A percentile compares a stretch with the other conserved stretches of the same genome.
These are phyloP conservation scores for Paxillus rubicundulus DNA, from an alignment of 768 basidiomycete species.

Conservation along the genomic window DNA sequence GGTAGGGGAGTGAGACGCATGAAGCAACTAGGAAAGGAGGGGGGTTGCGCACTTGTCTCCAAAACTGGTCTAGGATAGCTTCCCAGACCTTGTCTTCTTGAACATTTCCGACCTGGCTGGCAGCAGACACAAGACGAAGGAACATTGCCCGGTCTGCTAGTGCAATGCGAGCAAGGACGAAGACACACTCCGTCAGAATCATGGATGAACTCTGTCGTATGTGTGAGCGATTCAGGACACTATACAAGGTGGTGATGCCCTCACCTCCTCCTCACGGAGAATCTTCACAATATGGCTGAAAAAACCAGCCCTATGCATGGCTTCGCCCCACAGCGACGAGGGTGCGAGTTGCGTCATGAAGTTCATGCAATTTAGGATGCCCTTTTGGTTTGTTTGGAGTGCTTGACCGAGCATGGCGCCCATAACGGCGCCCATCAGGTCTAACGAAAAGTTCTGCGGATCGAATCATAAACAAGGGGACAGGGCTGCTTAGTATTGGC, in stretches of 20 bases:
- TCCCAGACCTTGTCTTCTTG: slow-evolving; percentile 61
- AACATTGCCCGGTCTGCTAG: slow-evolving; percentile 67
- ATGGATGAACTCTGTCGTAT: slow-evolving; percentile 27
- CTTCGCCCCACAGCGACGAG: slow-evolving; percentile 63
- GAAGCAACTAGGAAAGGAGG: not conserved
- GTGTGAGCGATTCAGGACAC: slow-evolving; percentile 8
- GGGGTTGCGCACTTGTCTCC: slow-evolving; percentile 60
- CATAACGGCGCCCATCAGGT: slow-evolving; percentile 57
- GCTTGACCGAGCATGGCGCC: slow-evolving; percentile 49
- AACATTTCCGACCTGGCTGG: slow-evolving; percentile 45
- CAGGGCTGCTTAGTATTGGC: slow-evolving; percentile 9
- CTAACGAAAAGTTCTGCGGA: slow-evolving; percentile 48
- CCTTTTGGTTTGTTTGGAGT: slow-evolving; percentile 54
- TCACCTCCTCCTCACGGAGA: slow-evolving; percentile 66
- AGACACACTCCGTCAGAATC: slow-evolving; percentile 64
- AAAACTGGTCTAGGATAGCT: slow-evolving; percentile 74
- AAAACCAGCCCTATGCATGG: slow-evolving; percentile 71
- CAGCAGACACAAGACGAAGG: slow-evolving; percentile 64
- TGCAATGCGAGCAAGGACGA: slow-evolving; percentile 71
- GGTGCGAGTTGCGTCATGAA: slow-evolving; percentile 65
- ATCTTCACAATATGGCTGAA: slow-evolving; percentile 61
- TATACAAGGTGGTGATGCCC: slow-evolving; percentile 5
- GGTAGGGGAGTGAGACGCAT: slow-evolving; percentile 1
- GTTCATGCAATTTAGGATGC: slow-evolving; percentile 57
- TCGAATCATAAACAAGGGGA: not conserved